A percentile compares a stretch with the other conserved stretches of the same genome.
Conservation (phyloP, 257 asterid genomes). For the Solanum megistacrolobum region DNA sequence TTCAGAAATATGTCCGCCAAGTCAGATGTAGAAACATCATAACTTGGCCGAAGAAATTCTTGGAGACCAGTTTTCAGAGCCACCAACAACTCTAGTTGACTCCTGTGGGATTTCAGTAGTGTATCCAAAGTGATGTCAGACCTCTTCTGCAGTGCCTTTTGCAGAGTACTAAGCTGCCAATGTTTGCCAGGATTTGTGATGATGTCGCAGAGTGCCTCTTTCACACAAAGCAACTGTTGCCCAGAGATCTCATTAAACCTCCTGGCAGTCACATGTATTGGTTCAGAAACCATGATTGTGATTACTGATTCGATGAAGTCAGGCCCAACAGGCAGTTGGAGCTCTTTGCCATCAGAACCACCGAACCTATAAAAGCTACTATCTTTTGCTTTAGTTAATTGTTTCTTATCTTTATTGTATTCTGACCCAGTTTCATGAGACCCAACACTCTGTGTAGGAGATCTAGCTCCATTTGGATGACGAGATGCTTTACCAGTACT, state of each 20-base stretch:
- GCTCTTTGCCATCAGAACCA: constrained; percentile 44
- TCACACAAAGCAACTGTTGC: constrained; percentile 40
- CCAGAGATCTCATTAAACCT: constrained; percentile 50
- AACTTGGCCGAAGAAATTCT: constrained; percentile 49
- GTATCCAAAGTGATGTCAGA: constrained; percentile 50
- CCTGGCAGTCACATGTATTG: constrained; percentile 47
- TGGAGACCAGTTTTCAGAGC: constrained; percentile 73
- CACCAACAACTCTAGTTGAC: constrained; percentile 78
- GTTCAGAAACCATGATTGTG: constrained; percentile 74
- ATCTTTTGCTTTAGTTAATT: constrained; percentile 34
- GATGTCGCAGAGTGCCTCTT: constrained; percentile 63
- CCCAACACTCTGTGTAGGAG: constrained; percentile 38
- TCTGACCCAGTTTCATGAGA: constrained; percentile 55
- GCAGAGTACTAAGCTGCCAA: constrained; percentile 76
- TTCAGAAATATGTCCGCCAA: constrained; percentile 77
- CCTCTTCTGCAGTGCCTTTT: constrained; percentile 62
- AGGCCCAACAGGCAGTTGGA: constrained; percentile 34
- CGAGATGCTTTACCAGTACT: constrained; percentile 33
- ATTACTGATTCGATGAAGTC: constrained; percentile 74
- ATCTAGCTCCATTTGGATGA: constrained; percentile 17
- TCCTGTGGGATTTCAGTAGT: constrained; percentile 47
- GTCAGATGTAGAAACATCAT: constrained; percentile 41
- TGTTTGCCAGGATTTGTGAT: constrained; percentile 50
- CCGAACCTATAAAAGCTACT: constrained; percentile 32
- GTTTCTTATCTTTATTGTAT: constrained; percentile 36